Evolutionary conservation across 75 land plant species (phyloP), one percentile per base, ranked within the genome.

Genomic region (Pseudotsuga menziesii): DNA sequence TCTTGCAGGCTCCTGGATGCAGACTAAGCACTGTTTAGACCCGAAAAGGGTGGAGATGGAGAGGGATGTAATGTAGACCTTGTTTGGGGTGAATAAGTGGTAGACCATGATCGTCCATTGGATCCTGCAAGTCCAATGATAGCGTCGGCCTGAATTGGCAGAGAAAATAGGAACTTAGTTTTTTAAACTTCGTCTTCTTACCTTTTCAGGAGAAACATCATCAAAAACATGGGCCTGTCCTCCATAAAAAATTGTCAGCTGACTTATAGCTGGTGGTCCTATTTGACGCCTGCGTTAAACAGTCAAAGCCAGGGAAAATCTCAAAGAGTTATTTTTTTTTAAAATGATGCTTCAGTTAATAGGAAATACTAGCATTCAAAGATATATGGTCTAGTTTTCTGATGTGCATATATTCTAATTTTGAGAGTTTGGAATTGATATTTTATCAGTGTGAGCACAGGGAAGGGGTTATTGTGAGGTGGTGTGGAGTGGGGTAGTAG

Each of bases 211-310:
- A 78, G 87, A 78, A 48, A 86, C 87, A 78, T 86, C 88, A 64
- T 86, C 88, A 80, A 84, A 86, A 52, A 86, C 88, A 81, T 86
- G 88, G 25, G 88, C 88, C 16, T 86, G 87, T 62, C 88, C 88
- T 36, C 88, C 87, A 71, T 86, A 86, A 64, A 86, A 86, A 58
- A 86, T 86, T 20, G 88, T 86, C 77, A 86, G 66, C 83, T 86
- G 88, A 26, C 88, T 78, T 70, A 79, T 86, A 26, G 82, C 66
- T 32, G 80, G 61, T 36, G 88, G 25, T 26, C 41, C 56, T 55
- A 73, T 55, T 48, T 73, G 27, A 22, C 75, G 75, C 32, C 75
- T 73, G 75, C 25, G 22, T 25, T 19, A 69, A 69, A 69, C 8
- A 69, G 2, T 69, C 72, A 69, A 11, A 11, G 4, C 72, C 36